Conservation (phyloP, 1,284 basidiomycete species). For the Apiotrichum domesticum region DNA sequence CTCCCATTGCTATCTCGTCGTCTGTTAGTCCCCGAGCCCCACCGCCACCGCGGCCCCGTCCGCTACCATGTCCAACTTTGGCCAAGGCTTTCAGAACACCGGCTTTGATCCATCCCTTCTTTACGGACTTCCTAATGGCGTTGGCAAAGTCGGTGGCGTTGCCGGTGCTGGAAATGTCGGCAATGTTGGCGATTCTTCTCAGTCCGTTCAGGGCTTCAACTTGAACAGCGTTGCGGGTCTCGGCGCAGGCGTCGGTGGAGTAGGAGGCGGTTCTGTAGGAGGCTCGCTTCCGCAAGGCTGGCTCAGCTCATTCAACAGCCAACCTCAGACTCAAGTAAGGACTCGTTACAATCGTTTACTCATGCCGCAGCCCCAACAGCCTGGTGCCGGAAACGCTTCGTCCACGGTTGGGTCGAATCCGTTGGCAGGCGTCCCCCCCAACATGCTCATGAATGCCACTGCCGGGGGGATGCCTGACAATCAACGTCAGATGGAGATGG, state of each 20-base stretch:
- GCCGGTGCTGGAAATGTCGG: slow-evolving; percentile 2
- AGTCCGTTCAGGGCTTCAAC: slow-evolving; percentile 14
- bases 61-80: slow-evolving; percentile 20
- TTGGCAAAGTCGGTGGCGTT: slow-evolving; percentile 3
- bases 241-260: background rate
- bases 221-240: slow-evolving; percentile 5
- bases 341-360: slow-evolving; percentile 7
- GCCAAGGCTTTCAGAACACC: slow-evolving; percentile 17
- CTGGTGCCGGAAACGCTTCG: slow-evolving; percentile 1
- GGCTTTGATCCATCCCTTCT: slow-evolving; percentile 18
- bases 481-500: slow-evolving; percentile 16
- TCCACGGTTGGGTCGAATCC: background rate
- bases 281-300: slow-evolving; percentile 10
- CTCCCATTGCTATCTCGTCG: too few species aligned
- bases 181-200: slow-evolving; percentile 1
- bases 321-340: slow-evolving; percentile 12
- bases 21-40: background rate
- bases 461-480: background rate
- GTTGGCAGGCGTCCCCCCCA: background rate
- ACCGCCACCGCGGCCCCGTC: slow-evolving; percentile 5
- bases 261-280: background rate
- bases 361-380: slow-evolving; percentile 2
- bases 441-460: background rate
- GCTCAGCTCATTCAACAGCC: slow-evolving; percentile 16
- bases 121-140: slow-evolving; percentile 9